Percentiles rank a stretch among this genome's conserved stretches.
Conservation (phyloP, 75 land plant species). For the Picea sitchensis region DNA sequence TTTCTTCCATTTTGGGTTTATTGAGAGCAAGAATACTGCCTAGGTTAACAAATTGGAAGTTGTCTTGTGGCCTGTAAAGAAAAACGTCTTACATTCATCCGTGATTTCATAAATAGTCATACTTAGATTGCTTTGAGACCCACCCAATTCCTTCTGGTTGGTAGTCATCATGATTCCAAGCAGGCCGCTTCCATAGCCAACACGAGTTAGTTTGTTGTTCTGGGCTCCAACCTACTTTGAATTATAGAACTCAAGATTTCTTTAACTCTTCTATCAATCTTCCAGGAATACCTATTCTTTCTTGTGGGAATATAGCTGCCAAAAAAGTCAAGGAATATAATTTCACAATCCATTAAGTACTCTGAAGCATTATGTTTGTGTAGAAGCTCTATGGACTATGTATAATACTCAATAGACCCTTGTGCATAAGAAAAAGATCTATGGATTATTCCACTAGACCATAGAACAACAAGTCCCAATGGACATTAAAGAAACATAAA, state of each 20-base stretch:
- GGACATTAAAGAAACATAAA: no score
- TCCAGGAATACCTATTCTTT: conserved; percentile 13
- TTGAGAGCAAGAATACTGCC: conserved; percentile 30
- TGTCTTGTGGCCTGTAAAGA: conserved; percentile 67
- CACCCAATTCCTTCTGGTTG: neutral
- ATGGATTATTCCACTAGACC: no score
- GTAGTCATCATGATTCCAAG: conserved; percentile 40
- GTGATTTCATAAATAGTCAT: conserved; percentile 43
- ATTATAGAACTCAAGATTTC: no score
- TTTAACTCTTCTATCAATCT: no score
- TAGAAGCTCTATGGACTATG: no score
- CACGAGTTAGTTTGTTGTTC: conserved; percentile 12
- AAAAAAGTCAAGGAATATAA: no score
- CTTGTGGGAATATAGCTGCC: conserved; percentile 15
- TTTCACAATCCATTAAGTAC: no score
- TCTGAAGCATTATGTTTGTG: no score
- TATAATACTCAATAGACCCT: no score
- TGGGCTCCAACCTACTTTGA: conserved; percentile 9
- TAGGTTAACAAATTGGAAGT: conserved; percentile 34
- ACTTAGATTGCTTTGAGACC: conserved; percentile 17
- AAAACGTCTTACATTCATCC: conserved; percentile 69
- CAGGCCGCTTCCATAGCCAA: conserved; percentile 18
- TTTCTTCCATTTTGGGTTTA: conserved; percentile 24
- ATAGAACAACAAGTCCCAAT: no score
- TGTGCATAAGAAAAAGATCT: no score